A percentile compares a stretch with the other conserved stretches of the same genome.
Conservation (phyloP, 805 yeast species). For the Saturnispora gosingensis region DNA sequence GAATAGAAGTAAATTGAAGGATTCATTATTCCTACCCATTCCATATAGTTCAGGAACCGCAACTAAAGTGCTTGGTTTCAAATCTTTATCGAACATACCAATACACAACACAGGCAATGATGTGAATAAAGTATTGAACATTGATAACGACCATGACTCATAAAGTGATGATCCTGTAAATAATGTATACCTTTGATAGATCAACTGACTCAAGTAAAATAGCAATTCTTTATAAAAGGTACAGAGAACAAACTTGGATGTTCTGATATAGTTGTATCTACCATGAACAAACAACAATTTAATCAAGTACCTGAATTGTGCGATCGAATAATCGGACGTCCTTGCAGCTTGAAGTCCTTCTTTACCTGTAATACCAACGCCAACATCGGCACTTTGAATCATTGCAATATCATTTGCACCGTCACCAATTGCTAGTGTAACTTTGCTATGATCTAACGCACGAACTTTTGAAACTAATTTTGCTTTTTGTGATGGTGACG, state of each 20-base stretch:
- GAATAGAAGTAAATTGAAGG: slow-evolving; percentile 64
- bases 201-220: slow-evolving; percentile 80
- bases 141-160: slow-evolving; percentile 93
- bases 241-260: slow-evolving; percentile 82
- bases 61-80: slow-evolving; percentile 75
- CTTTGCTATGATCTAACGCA: slow-evolving; percentile 52
- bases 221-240: slow-evolving; percentile 92
- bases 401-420: slow-evolving; percentile 99
- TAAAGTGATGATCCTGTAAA: slow-evolving; percentile 90
- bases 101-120: slow-evolving; percentile 83
- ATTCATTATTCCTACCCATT: slow-evolving; percentile 64
- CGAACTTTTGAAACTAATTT: slow-evolving; percentile 78
- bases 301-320: slow-evolving; percentile 78
- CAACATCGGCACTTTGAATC: slow-evolving; percentile 98
- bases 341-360: slow-evolving; percentile 97
- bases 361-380: slow-evolving; percentile 93
- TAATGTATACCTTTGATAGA: slow-evolving; percentile 77
- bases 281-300: slow-evolving; percentile 91
- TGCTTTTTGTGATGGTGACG: slow-evolving; percentile 96
- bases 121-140: slow-evolving; percentile 95
- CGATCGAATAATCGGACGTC: slow-evolving; percentile 89
- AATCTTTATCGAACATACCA: slow-evolving; percentile 93
- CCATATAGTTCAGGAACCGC: slow-evolving; percentile 88
- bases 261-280: slow-evolving; percentile 85
- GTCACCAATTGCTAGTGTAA: slow-evolving; percentile 94